Evolutionary conservation across 495 filamentous ascomycete genomes (phyloP).

Genomic region (Penicillium alfredii): DNA sequence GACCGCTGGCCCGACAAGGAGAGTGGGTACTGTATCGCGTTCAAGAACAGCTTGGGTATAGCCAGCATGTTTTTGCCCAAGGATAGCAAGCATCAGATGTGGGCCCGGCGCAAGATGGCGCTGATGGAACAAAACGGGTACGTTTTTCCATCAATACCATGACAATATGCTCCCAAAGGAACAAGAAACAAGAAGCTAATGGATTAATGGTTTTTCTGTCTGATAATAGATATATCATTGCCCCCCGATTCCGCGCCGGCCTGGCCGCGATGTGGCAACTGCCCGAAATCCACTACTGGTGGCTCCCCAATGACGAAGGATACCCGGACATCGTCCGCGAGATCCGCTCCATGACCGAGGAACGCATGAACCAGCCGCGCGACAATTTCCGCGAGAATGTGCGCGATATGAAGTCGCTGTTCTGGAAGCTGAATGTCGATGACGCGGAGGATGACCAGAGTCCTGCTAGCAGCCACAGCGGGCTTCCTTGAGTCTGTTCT

Average conservation of each 20-base stretch:
- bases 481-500: constrained; percentile 6
- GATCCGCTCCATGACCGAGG: constrained; percentile 70
- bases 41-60: constrained; percentile 73
- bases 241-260: constrained; percentile 61
- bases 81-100: constrained; percentile 68
- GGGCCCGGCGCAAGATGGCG: constrained; percentile 75
- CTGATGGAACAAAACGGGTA: constrained; percentile 77
- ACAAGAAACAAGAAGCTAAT: too few relatives aligned
- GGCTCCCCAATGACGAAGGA: constrained; percentile 77
- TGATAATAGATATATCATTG: constrained; percentile 80
- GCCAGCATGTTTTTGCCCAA: constrained; percentile 71
- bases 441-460: constrained; percentile 32
- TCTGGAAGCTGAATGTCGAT: constrained; percentile 45
- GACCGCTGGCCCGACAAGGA: constrained; percentile 65
- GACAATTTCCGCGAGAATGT: constrained; percentile 62
- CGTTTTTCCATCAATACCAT: constrained; percentile 27
- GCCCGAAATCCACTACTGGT: constrained; percentile 68
- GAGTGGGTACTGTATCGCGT: constrained; percentile 59
- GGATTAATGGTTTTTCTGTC: not conserved
- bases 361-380: constrained; percentile 55
- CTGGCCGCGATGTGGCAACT: constrained; percentile 69
- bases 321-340: constrained; percentile 64
- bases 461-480: constrained; percentile 14
- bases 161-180: too few relatives aligned
- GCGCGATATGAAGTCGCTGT: constrained; percentile 69